Conservation (phyloP, 192 early-diverging fungal genomes). For the Podila verticillata region DNA sequence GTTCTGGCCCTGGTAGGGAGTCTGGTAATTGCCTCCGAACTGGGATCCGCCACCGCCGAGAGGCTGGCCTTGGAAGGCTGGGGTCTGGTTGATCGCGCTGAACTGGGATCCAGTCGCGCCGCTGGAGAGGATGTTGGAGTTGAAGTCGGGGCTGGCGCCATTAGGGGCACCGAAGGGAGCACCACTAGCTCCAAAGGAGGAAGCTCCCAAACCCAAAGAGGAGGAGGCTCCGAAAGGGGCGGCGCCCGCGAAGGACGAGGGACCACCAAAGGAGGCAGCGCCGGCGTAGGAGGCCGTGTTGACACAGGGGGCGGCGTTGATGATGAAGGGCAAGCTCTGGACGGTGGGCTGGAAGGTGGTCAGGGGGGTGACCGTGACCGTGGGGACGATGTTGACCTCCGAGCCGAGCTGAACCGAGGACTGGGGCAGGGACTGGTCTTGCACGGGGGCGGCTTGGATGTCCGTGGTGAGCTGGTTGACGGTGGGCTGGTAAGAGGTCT, state of each 20-base stretch:
- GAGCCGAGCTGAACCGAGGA: slow-evolving; percentile 23
- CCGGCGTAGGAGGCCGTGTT: background rate
- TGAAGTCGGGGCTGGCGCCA: too few species aligned
- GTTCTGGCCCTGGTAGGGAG: background rate
- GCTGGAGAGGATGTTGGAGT: background rate
- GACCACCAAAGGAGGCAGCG: background rate
- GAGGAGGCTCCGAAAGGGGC: background rate
- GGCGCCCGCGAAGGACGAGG: background rate
- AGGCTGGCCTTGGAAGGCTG: background rate
- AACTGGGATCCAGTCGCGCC: background rate
- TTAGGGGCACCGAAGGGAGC: background rate
- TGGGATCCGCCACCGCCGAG: background rate
- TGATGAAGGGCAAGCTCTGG: slow-evolving; percentile 29
- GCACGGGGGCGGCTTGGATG: background rate
- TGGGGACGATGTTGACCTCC: slow-evolving; percentile 6
- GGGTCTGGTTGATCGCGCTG: background rate
- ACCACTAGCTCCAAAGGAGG: background rate
- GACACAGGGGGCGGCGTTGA: slow-evolving; percentile 23
- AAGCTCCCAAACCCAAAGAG: background rate
- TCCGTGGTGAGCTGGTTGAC: slow-evolving; percentile 24
- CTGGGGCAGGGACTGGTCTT: slow-evolving; percentile 9
- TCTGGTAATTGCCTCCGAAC: background rate
- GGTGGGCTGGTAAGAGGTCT: slow-evolving; percentile 40
- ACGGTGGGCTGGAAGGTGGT: slow-evolving; percentile 30
- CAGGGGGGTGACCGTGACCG: slow-evolving; percentile 5